Base-by-base conservation (phyloP, 1,284 basidiomycete genomes). In the Fomitopsis palustris region DNA sequence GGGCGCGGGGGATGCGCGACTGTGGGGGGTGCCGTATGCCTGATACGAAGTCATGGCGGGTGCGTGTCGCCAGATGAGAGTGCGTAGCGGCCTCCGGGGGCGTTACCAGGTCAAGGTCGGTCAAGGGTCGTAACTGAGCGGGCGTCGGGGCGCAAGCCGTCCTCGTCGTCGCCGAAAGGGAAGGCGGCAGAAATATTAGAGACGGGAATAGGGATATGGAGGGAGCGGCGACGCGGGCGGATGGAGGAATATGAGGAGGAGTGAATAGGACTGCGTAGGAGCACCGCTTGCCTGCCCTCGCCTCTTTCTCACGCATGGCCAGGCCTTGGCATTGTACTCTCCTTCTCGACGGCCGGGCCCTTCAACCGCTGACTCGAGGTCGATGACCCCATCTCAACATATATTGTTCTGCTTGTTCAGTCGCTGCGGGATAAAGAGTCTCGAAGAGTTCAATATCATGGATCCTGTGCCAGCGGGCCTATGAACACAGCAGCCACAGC, bases 11-110 rank as follows among this genome's bases (percentile, higher is more conserved):
- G 62, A 62, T 27, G 59, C 41, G 55, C 47, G 58, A 37, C 35
- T 37, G 35, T 37, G 10, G 39, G 57, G 59, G 51, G 60, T 61
- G 23, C 59, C 63, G 69, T 74, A 74, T 67, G 64, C 67, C 61
- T 57, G 65, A 64, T 74, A 74, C 58, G 72, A 60, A 38, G 71
- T 60, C 71, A 73, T 71, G 54, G 19, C 49, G 38, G 39, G 38
- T 29, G 49, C 23, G 23, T 56, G 19, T 53, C 19, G 47, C 45
- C 2, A 35, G 33, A 21, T 12, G 19, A 17, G 21, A 42, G 9
- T n/a, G 33, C 14, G 12, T 56, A 29, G 38, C 31, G 27, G 55
- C 21, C 45, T 5, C 41, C 23, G 41, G 17, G 29, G 29, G 27
- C 38, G 41, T 55, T 45, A 25, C 23, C 23, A 19, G 25, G 53